phyloP scores from a whole-genome alignment of 306 rosid species.

The Gastrolobium bilobum region DNA sequence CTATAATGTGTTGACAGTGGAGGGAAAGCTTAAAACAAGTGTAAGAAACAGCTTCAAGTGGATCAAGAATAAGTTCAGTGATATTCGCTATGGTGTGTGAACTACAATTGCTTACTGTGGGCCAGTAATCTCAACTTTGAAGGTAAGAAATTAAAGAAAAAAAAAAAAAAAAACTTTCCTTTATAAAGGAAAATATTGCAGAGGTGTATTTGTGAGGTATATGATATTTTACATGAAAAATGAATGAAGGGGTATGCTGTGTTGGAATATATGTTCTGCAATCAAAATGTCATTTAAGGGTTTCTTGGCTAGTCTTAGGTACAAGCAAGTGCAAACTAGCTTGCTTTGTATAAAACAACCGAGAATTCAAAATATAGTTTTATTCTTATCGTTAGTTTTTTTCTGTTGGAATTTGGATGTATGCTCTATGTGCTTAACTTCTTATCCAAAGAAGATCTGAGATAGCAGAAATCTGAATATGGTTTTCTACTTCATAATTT shows the following conservation, averaged over 20 bases:
- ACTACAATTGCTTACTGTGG: neutral
- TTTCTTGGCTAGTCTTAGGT: constrained; percentile 32
- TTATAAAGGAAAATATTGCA: constrained; percentile 25
- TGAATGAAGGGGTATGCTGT: constrained; percentile 36
- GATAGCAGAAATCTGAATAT: constrained; percentile 19
- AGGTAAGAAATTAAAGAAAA: constrained; percentile 49
- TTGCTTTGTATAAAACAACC: constrained; percentile 50
- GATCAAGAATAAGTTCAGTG: constrained; percentile 86
- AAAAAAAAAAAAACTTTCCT: constrained; percentile 25
- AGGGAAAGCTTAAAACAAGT: constrained; percentile 76
- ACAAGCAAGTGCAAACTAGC: constrained; percentile 40
- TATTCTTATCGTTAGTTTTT: constrained; percentile 18
- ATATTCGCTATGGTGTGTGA: constrained; percentile 74
- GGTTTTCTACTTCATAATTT: constrained; percentile 7
- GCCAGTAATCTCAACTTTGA: constrained; percentile 44
- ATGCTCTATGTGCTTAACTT: constrained; percentile 23
- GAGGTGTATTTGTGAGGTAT: constrained; percentile 42
- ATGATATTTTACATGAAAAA: constrained; percentile 34
- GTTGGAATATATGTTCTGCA: constrained; percentile 40
- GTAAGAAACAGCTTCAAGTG: constrained; percentile 86
- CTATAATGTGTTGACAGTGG: constrained; percentile 72
- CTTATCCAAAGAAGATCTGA: constrained; percentile 32
- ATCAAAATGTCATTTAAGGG: constrained; percentile 30
- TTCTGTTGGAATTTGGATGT: constrained; percentile 20
- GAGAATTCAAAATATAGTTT: constrained; percentile 33